phyloP scores from a whole-genome alignment of 306 rosid genomes.

The Fragaria vesca region DNA sequence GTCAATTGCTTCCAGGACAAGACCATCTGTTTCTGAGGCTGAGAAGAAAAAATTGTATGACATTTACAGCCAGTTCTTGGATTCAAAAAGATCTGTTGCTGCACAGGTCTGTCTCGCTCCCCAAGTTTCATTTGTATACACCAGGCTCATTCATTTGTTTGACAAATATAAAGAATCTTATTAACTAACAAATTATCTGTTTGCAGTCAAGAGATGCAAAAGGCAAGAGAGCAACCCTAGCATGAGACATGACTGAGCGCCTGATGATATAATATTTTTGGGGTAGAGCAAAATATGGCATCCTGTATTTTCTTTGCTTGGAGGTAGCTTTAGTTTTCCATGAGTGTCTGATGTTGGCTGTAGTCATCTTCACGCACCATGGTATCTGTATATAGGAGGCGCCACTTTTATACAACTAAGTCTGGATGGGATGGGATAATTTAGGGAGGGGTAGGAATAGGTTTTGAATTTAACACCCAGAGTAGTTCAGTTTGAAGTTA shows the following conservation, averaged over 20 bases:
- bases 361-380: not conserved
- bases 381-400: not conserved
- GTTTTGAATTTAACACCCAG: not conserved
- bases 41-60: constrained; percentile 75
- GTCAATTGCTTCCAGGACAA: constrained; percentile 58
- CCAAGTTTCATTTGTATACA: constrained; percentile 5
- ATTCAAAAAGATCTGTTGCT: constrained; percentile 76
- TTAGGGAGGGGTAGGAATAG: not conserved
- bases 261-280: not conserved
- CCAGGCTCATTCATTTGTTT: not conserved
- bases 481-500: not conserved
- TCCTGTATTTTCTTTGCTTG: not conserved
- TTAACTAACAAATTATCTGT: constrained; percentile 5
- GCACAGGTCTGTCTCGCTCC: constrained; percentile 59
- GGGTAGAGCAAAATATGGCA: not conserved
- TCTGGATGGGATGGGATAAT: not conserved
- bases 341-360: not conserved
- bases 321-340: not conserved
- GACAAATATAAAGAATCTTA: not conserved
- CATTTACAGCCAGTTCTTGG: constrained; percentile 74
- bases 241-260: constrained; percentile 33
- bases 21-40: constrained; percentile 83
- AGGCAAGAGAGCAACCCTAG: constrained; percentile 94
- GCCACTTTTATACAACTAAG: not conserved
- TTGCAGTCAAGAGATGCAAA: constrained; percentile 89